These are phyloP conservation scores for Reutealis trisperma DNA, from an alignment of 345 rosid species.

Conservation along the genomic window DNA sequence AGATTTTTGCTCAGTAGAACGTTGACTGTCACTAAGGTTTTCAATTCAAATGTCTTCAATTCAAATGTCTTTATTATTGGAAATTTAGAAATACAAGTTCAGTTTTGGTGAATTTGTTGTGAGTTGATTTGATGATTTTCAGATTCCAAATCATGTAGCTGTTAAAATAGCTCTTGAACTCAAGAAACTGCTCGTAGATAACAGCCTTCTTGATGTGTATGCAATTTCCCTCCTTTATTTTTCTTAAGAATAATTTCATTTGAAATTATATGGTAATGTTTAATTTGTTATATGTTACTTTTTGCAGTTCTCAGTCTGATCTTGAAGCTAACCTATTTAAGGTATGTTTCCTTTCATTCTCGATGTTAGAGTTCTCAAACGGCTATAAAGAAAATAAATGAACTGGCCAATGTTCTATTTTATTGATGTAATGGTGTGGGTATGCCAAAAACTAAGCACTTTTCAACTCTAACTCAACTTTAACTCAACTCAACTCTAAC, in stretches of 20 bases:
- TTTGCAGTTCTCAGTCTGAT: constrained; percentile 85
- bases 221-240: background rate
- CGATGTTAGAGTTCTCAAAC: background rate
- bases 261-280: background rate
- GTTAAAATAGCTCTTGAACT: constrained; percentile 92
- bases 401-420: too few species aligned
- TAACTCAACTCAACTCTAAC: too few species aligned
- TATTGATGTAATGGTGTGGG: too few species aligned
- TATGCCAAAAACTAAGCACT: background rate
- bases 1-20: constrained; percentile 91
- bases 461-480: too few species aligned
- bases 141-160: constrained; percentile 97
- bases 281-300: constrained; percentile 1
- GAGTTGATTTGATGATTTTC: constrained; percentile 24
- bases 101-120: too few species aligned
- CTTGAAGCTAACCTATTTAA: constrained; percentile 89
- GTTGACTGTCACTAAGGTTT: constrained; percentile 98
- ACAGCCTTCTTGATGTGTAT: constrained; percentile 98
- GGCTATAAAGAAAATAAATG: background rate
- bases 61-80: background rate
- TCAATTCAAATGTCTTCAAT: background rate
- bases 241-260: background rate
- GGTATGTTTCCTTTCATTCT: constrained; percentile 39
- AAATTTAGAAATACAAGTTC: too few species aligned
- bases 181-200: constrained; percentile 92